phyloP scores from a whole-genome alignment of 768 basidiomycete species.

The Coprinopsis cinerea region DNA sequence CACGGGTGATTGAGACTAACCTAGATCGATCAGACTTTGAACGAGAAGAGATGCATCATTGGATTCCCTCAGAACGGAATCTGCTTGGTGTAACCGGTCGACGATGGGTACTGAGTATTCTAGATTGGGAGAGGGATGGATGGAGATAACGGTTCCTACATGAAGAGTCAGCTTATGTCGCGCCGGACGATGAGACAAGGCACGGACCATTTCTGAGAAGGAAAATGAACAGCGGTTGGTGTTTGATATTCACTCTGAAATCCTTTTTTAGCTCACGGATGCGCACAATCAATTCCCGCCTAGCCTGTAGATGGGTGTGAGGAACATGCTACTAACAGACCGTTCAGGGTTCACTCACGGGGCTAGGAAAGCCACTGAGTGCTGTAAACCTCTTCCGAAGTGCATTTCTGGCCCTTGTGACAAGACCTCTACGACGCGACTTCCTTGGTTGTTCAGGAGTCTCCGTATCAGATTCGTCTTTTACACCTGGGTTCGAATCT shows the following conservation, averaged over 20 bases:
- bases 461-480: no score
- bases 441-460: not conserved
- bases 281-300: constrained; percentile 18
- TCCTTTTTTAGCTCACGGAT: constrained; percentile 34
- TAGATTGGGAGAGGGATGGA: constrained; percentile 40
- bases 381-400: constrained; percentile 16
- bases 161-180: not conserved
- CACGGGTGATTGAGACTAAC: constrained; percentile 17
- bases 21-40: constrained; percentile 52
- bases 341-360: constrained; percentile 13
- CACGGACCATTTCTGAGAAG: constrained; percentile 49
- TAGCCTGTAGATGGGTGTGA: constrained; percentile 12
- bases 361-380: constrained; percentile 22
- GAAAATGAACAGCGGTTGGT: constrained; percentile 61
- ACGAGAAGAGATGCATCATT: constrained; percentile 59
- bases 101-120: constrained; percentile 50
- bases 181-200: not conserved
- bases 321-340: not conserved
- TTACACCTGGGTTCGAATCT: not conserved
- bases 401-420: not conserved
- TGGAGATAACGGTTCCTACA: constrained; percentile 53
- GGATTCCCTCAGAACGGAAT: constrained; percentile 55
- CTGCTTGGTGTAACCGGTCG: constrained; percentile 46
- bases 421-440: not conserved
- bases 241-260: constrained; percentile 48